A percentile compares a stretch with the other conserved stretches of the same genome.
Evolutionary conservation across 371 early-diverging fungal genomes (phyloP).

Genomic region (Mucor irregularis): DNA sequence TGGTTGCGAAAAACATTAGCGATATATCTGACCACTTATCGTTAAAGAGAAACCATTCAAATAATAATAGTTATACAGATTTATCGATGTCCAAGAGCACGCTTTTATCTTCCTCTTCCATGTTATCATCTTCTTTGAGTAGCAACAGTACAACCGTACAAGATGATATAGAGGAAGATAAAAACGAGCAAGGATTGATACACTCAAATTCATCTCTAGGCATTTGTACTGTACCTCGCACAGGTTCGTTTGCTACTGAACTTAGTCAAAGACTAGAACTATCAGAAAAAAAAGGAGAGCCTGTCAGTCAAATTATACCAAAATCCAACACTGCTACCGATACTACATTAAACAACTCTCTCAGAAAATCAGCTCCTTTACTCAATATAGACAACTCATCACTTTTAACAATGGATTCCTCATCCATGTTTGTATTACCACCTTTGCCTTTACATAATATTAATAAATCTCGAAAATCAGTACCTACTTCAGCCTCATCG

Average conservation of each 20-base stretch:
- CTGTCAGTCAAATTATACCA: slow-evolving; percentile 14
- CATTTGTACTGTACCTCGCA: slow-evolving; percentile 17
- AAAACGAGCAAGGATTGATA: not conserved
- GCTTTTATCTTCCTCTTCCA: slow-evolving; percentile 10
- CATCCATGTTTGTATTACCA: too few relatives aligned
- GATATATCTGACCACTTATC: slow-evolving; percentile 14
- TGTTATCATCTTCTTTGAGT: slow-evolving; percentile 8
- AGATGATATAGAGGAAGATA: not conserved
- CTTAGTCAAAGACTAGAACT: slow-evolving; percentile 34
- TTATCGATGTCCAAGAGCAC: slow-evolving; percentile 4
- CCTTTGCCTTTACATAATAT: not conserved
- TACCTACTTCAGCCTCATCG: slow-evolving; percentile 20
- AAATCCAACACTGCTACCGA: not conserved
- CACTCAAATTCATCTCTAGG: not conserved
- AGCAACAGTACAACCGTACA: slow-evolving; percentile 7
- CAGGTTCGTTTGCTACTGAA: slow-evolving; percentile 37
- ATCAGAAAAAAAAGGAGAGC: slow-evolving; percentile 21
- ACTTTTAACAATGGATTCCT: too few relatives aligned
- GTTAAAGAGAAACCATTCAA: not conserved
- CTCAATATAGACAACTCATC: not conserved
- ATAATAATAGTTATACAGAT: not conserved
- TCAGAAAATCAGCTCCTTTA: slow-evolving; percentile 2
- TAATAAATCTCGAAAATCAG: slow-evolving; percentile 5
- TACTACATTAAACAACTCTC: not conserved
- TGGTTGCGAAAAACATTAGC: slow-evolving; percentile 8